A percentile compares a stretch with the other conserved stretches of the same genome.
phyloP scores from a whole-genome alignment of 495 filamentous ascomycete species.

The Talaromyces ruber region DNA sequence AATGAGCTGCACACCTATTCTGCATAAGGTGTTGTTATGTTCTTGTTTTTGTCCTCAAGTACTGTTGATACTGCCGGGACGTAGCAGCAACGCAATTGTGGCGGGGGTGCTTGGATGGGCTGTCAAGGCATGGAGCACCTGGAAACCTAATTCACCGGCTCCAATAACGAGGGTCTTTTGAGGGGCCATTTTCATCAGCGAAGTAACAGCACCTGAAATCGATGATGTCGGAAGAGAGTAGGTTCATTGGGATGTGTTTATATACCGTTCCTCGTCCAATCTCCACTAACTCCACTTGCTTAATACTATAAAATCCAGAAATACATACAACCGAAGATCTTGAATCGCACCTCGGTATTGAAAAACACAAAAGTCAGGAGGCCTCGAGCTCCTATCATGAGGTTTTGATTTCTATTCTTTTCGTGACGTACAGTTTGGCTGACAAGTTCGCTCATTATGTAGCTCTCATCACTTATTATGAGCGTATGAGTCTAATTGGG shows the following conservation, averaged over 20 bases:
- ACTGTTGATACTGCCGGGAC: slow-evolving; percentile 29
- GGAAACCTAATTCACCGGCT: slow-evolving; percentile 50
- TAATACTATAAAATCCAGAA: not conserved
- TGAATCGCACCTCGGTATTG: too few species aligned
- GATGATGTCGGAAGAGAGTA: not conserved
- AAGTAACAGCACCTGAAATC: not conserved
- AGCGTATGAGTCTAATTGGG: too few species aligned
- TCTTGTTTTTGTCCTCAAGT: slow-evolving; percentile 19
- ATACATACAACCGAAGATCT: not conserved
- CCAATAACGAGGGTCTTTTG: slow-evolving; percentile 50
- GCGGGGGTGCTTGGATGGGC: slow-evolving; percentile 22
- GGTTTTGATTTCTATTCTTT: too few species aligned
- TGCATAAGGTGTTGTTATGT: slow-evolving; percentile 16
- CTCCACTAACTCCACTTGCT: not conserved
- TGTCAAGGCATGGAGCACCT: slow-evolving; percentile 41
- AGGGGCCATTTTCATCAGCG: not conserved
- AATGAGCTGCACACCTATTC: slow-evolving; percentile 29
- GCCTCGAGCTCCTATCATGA: too few species aligned
- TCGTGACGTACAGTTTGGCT: too few species aligned
- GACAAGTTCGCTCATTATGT: too few species aligned
- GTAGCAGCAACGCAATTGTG: slow-evolving; percentile 40
- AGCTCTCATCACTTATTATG: too few species aligned
- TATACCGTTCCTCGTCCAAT: not conserved
- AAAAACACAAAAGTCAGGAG: too few species aligned
- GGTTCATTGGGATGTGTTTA: not conserved